phyloP scores from a whole-genome alignment of 2,329 filamentous ascomycete species.

The Chlorencoelia australis region DNA sequence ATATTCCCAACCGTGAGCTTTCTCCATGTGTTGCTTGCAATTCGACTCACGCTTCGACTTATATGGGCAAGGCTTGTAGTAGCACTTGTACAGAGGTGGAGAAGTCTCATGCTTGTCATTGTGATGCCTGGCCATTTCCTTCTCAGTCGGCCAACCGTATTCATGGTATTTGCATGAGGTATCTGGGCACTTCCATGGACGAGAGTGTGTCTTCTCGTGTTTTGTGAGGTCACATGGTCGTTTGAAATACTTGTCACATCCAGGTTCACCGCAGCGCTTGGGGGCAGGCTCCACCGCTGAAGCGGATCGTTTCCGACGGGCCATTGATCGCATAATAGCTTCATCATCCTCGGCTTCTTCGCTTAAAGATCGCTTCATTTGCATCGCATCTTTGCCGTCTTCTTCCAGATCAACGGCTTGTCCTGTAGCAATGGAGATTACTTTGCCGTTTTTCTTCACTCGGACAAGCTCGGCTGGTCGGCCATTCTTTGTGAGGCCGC shows the following conservation, averaged over 20 bases:
- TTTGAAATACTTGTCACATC: constrained; percentile 88
- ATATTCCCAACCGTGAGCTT: constrained; percentile 85
- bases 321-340: constrained; percentile 84
- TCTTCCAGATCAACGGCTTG: constrained; percentile 49
- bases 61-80: constrained; percentile 77
- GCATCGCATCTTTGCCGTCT: constrained; percentile 36
- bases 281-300: constrained; percentile 73
- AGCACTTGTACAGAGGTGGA: constrained; percentile 75
- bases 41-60: constrained; percentile 93
- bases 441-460: constrained; percentile 68
- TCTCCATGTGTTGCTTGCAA: constrained; percentile 99
- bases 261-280: constrained; percentile 63
- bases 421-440: constrained; percentile 67
- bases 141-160: constrained; percentile 92
- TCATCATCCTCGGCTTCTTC: constrained; percentile 69
- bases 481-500: constrained; percentile 73
- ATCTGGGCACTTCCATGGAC: constrained; percentile 87
- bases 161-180: constrained; percentile 80
- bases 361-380: constrained; percentile 57
- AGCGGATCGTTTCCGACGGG: constrained; percentile 87
- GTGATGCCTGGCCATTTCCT: constrained; percentile 90
- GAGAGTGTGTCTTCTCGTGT: constrained; percentile 95
- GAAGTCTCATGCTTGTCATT: constrained; percentile 88
- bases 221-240: constrained; percentile 96
- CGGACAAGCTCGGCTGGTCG: constrained; percentile 77